A percentile compares a stretch with the other conserved stretches of the same genome.
Conservation (phyloP, 176 grass and related monocot species). For the Chrysopogon serrulatus region DNA sequence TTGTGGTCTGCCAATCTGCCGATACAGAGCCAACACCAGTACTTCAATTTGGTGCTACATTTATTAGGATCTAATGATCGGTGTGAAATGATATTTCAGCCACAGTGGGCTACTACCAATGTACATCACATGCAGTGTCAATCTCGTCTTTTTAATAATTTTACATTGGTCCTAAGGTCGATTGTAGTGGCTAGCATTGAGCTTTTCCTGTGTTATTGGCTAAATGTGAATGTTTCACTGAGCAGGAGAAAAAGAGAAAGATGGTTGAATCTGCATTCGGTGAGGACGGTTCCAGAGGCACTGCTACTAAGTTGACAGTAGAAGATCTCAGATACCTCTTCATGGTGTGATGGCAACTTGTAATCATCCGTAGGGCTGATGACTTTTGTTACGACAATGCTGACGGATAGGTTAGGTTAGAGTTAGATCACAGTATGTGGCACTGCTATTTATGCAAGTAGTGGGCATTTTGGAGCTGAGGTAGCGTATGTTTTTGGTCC, state of each 20-base stretch:
- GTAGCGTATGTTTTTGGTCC: background rate
- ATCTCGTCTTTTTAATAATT: background rate
- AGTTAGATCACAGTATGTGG: too few species aligned
- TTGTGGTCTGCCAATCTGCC: background rate
- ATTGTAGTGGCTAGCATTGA: background rate
- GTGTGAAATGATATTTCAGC: background rate
- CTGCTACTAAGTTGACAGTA: slow-evolving; percentile 56
- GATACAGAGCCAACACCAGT: background rate
- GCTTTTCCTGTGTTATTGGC: background rate
- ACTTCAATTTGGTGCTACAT: background rate
- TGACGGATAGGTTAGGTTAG: too few species aligned
- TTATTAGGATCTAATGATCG: background rate
- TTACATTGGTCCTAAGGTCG: background rate
- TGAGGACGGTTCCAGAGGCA: slow-evolving; percentile 52
- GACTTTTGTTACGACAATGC: background rate
- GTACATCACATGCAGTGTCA: background rate
- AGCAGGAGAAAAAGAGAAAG: slow-evolving; percentile 77
- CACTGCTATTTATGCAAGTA: background rate
- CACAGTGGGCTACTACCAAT: background rate
- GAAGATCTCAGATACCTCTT: slow-evolving; percentile 89
- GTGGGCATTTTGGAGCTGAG: background rate
- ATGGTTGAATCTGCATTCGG: slow-evolving; percentile 84
- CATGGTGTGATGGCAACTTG: slow-evolving; percentile 35
- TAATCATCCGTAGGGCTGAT: background rate
- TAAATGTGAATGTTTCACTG: background rate